Base-by-base conservation (phyloP, 2,329 filamentous ascomycete genomes). In the Neurospora crassa region DNA sequence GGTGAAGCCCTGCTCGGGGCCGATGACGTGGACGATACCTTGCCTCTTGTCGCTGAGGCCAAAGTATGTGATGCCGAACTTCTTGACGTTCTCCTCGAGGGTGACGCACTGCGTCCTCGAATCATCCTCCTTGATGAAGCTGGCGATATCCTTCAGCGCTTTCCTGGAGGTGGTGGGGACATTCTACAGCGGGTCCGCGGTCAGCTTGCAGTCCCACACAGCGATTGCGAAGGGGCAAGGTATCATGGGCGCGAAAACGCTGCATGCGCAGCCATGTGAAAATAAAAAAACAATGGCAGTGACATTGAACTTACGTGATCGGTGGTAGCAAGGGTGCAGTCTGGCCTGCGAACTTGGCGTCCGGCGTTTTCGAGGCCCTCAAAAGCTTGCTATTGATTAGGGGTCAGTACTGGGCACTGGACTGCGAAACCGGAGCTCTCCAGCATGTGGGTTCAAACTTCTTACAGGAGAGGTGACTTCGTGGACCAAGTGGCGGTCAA, bases 21-120 rank as follows among this genome's bases (percentile, higher is more conserved):
- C 96, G 77, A 99, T 98, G 78, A 99, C 93, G 83, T 99, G 96
- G 72, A 98, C 96, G 78, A 99, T 99, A 76, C 96, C 96, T 83
- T 99, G 96, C 75, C 96, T 91, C 87, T 96, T 96, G 83, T 98
- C 95, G 76, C 91, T 92, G 74, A 99, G 90, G 73, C 96, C 96
- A 80, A 99, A 99, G 84, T 97, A 98, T 81, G 94, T 97, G 79
- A 99, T 87, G 78, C 93, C 94, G 80, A 97, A 98, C 75, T 95
- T 92, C 84, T 95, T 96, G 78, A 99, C 95, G 78, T 99, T 99
- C 78, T 97, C 91, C 84, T 99, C 96, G 74, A 99, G 90, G 53
- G 96, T 98, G 78, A 94, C 90, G 82, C 94, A 97, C 87, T 99
- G 96, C 75, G 92, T 88, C 78, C 94, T 89, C 73, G 94, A 97